Percentiles rank a stretch among this genome's conserved stretches.
These are phyloP conservation scores for Viridothelium virens DNA, from an alignment of 495 filamentous ascomycete genomes.

Conservation along the genomic window DNA sequence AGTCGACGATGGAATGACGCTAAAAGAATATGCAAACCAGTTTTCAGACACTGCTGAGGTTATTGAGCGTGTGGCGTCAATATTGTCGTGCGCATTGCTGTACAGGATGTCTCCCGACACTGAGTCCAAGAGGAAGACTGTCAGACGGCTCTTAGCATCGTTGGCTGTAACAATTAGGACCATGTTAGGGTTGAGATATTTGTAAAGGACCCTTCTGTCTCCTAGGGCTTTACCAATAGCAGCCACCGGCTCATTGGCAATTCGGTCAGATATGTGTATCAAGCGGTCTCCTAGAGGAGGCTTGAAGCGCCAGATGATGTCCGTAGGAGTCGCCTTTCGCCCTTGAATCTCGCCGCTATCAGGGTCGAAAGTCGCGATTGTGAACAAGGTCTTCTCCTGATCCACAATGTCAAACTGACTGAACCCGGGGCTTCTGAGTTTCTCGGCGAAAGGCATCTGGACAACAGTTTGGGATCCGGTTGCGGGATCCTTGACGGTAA, in stretches of 20 bases:
- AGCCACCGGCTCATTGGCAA: conserved; percentile 76
- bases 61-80: conserved; percentile 70
- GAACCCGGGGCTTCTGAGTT: not conserved
- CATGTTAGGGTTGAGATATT: conserved; percentile 88
- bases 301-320: conserved; percentile 60
- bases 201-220: conserved; percentile 88
- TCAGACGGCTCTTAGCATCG: conserved; percentile 47
- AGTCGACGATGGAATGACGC: conserved; percentile 37
- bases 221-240: conserved; percentile 92
- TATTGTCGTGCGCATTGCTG: conserved; percentile 57
- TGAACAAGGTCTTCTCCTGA: not conserved
- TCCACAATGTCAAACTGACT: not conserved
- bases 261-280: conserved; percentile 55
- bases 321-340: conserved; percentile 10
- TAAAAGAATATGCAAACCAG: conserved; percentile 88
- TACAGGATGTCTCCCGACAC: conserved; percentile 74
- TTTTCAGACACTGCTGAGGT: conserved; percentile 78
- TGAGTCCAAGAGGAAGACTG: conserved; percentile 77
- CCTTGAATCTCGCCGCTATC: not conserved
- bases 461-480: not conserved
- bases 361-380: not conserved
- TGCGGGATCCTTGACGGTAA: conserved; percentile 45
- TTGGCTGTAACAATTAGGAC: conserved; percentile 66
- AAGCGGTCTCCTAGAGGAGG: conserved; percentile 61
- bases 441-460: not conserved